A percentile compares a stretch with the other conserved stretches of the same genome.
These are phyloP conservation scores for Boletellus ananiceps DNA, from an alignment of 768 basidiomycete species.

Conservation along the genomic window DNA sequence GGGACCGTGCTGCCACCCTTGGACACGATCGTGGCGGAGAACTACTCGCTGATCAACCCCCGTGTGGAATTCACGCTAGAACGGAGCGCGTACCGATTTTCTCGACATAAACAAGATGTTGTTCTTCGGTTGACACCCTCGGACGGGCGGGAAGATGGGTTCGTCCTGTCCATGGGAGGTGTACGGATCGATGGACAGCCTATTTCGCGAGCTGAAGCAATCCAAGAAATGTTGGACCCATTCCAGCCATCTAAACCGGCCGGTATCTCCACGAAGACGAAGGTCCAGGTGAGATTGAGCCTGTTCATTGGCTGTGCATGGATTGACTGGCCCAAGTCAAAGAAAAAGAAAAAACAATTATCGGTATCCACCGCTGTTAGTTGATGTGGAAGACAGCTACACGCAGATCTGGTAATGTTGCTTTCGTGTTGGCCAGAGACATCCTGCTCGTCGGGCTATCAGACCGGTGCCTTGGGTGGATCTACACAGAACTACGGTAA, in stretches of 20 bases:
- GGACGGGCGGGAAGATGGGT: conserved; percentile 16
- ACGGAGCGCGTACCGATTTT: conserved; percentile 21
- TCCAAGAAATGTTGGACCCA: conserved; percentile 20
- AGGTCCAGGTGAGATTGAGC: conserved; percentile 12
- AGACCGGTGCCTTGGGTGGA: too few relatives aligned
- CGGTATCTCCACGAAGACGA: conserved; percentile 11
- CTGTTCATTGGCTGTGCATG: not conserved
- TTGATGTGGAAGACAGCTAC: conserved; percentile 4
- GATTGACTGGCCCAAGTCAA: conserved; percentile 11
- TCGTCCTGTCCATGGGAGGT: conserved; percentile 21
- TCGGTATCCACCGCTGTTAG: not conserved
- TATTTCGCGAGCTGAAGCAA: conserved; percentile 17
- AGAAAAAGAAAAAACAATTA: conserved; percentile 17
- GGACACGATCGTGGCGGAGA: conserved; percentile 26
- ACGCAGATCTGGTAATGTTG: not conserved
- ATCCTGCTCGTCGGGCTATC: too few relatives aligned
- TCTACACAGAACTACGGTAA: too few relatives aligned
- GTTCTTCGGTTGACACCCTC: conserved; percentile 16
- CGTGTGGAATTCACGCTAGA: conserved; percentile 24
- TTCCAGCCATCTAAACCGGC: conserved; percentile 5
- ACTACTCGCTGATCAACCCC: conserved; percentile 16
- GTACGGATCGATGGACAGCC: conserved; percentile 23
- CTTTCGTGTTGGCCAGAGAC: not conserved
- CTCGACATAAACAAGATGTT: conserved; percentile 16
- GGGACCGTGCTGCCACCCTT: conserved; percentile 14